These are phyloP conservation scores for Nakaseomyces uthaithaninus DNA, from an alignment of 1,139 yeast genomes.

Conservation along the genomic window DNA sequence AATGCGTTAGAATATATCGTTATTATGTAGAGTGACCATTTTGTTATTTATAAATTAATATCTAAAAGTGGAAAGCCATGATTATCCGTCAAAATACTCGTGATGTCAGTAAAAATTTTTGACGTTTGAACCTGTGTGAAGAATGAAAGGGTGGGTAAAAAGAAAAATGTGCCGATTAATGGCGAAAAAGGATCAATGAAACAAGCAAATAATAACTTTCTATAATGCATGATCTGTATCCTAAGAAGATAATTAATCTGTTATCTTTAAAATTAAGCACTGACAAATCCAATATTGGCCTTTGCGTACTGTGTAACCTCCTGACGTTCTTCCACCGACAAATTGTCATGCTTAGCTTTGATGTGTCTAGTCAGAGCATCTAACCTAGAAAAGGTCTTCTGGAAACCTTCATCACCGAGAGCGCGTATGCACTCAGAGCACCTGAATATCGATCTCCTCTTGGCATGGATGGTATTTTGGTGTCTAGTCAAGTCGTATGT, in stretches of 20 bases:
- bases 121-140: too few relatives aligned
- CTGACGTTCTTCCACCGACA: slow-evolving; percentile 59
- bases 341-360: slow-evolving; percentile 69
- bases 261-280: slow-evolving; percentile 1
- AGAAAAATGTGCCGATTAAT: too few relatives aligned
- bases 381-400: slow-evolving; percentile 82
- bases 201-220: too few relatives aligned
- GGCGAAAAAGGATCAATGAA: too few relatives aligned
- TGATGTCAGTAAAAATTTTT: too few relatives aligned
- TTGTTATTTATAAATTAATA: too few relatives aligned
- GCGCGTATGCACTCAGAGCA: slow-evolving; percentile 76
- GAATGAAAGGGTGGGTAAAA: too few relatives aligned
- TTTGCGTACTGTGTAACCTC: slow-evolving; percentile 67
- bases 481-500: slow-evolving; percentile 92
- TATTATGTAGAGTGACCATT: slow-evolving; percentile 3
- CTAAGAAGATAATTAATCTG: neutral
- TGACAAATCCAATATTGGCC: slow-evolving; percentile 57
- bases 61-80: too few relatives aligned
- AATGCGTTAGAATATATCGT: slow-evolving; percentile 6
- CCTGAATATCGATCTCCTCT: slow-evolving; percentile 74
- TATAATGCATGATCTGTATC: neutral
- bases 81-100: too few relatives aligned
- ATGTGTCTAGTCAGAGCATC: slow-evolving; percentile 93
- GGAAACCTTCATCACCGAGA: slow-evolving; percentile 34
- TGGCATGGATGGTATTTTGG: slow-evolving; percentile 92